Evolutionary conservation across 2,329 filamentous ascomycete genomes (phyloP).

Genomic region (Davidsoniella australis): DNA sequence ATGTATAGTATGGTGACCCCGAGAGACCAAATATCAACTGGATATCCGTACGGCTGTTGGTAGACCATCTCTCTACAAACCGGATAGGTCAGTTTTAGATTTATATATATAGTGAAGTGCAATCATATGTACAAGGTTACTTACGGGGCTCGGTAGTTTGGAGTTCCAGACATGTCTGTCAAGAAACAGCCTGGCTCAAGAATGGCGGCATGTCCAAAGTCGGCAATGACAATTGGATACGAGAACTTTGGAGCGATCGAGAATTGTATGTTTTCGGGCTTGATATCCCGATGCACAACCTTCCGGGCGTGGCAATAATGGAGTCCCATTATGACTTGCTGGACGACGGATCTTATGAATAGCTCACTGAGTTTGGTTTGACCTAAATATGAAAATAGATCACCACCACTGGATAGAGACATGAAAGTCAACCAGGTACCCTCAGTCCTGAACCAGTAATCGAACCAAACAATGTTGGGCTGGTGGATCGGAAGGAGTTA

Average conservation of each 20-base stretch:
- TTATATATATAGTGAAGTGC: background rate
- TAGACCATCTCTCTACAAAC: constrained; percentile 25
- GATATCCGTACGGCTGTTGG: constrained; percentile 18
- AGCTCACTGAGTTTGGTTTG: constrained; percentile 3
- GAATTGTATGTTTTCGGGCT: constrained; percentile 36
- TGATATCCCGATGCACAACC: constrained; percentile 36
- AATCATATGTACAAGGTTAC: constrained; percentile 14
- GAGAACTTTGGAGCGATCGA: constrained; percentile 26
- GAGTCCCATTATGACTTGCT: constrained; percentile 30
- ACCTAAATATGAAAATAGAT: constrained; percentile 32
- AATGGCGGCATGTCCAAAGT: constrained; percentile 33
- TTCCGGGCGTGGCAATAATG: constrained; percentile 31
- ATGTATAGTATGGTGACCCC: constrained; percentile 28
- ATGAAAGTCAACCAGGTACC: constrained; percentile 32
- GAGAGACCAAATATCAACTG: constrained; percentile 36
- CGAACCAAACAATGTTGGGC: constrained; percentile 9
- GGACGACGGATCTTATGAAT: constrained; percentile 22
- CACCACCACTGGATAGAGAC: constrained; percentile 37
- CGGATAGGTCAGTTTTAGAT: background rate
- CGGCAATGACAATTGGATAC: constrained; percentile 32
- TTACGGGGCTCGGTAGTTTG: constrained; percentile 33
- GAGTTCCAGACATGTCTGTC: constrained; percentile 29
- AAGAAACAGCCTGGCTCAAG: constrained; percentile 24
- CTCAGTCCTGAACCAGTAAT: background rate
- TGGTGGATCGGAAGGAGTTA: background rate